Evolutionary conservation across 2,329 filamentous ascomycete genomes (phyloP).

Genomic region (Colletotrichum tabaci): DNA sequence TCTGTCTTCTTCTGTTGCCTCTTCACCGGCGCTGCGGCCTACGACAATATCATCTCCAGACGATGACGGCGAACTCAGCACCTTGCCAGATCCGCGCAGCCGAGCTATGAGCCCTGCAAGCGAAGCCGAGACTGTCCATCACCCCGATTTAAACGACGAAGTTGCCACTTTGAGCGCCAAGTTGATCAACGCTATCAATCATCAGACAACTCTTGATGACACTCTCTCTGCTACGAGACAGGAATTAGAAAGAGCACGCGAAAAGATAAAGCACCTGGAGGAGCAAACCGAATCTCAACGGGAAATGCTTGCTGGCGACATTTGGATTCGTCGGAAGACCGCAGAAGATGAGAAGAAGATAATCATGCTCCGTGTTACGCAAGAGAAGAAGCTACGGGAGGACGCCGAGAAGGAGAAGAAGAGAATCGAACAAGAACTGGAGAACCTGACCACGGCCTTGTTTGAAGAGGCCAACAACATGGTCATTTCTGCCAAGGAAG

Average conservation of each 20-base stretch:
- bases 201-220: constrained; percentile 93
- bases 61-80: constrained; percentile 76
- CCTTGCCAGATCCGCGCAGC: constrained; percentile 75
- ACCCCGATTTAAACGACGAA: constrained; percentile 76
- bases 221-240: constrained; percentile 85
- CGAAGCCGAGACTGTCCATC: constrained; percentile 55
- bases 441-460: constrained; percentile 90
- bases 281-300: constrained; percentile 75
- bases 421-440: constrained; percentile 91
- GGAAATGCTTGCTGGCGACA: constrained; percentile 79
- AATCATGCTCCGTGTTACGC: constrained; percentile 71
- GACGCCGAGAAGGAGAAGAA: constrained; percentile 85
- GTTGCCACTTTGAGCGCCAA: constrained; percentile 94
- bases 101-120: constrained; percentile 64
- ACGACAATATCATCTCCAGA: constrained; percentile 59
- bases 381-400: constrained; percentile 76
- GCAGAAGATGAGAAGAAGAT: constrained; percentile 80
- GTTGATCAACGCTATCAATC: constrained; percentile 96
- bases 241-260: constrained; percentile 82
- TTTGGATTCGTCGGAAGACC: constrained; percentile 81
- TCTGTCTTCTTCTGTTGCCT: constrained; percentile 56
- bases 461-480: constrained; percentile 99
- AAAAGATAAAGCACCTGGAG: constrained; percentile 79
- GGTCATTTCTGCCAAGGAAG: constrained; percentile 92
- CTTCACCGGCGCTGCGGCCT: constrained; percentile 51